Evolutionary conservation across 176 grass and related monocot species (phyloP).

Genomic region (Carex scoparia): DNA sequence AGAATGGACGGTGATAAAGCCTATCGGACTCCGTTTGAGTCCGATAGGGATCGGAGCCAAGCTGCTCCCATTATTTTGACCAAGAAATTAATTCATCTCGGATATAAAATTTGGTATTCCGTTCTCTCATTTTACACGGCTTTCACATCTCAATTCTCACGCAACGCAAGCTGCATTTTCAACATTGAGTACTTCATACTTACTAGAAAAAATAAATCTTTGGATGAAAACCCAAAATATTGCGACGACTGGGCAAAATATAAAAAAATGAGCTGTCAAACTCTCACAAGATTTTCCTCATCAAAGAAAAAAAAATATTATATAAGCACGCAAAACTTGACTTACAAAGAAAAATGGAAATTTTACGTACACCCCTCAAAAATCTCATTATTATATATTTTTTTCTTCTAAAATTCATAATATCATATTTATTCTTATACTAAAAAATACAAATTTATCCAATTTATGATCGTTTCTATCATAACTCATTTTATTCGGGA

Average conservation of each 20-base stretch:
- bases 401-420: too few species aligned
- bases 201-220: neutral
- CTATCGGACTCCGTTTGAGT: too few species aligned
- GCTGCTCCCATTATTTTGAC: too few species aligned
- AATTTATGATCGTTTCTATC: too few species aligned
- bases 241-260: neutral
- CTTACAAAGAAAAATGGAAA: neutral
- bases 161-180: neutral
- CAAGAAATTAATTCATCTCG: too few species aligned
- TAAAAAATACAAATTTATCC: too few species aligned
- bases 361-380: too few species aligned
- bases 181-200: neutral
- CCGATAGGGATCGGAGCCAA: too few species aligned
- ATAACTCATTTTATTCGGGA: too few species aligned
- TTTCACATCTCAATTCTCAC: neutral
- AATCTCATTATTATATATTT: too few species aligned
- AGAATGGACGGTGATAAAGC: too few species aligned
- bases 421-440: too few species aligned
- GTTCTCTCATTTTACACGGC: neutral
- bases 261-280: neutral
- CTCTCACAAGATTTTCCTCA: neutral
- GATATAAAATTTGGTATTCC: neutral
- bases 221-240: neutral
- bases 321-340: neutral
- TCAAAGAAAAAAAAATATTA: neutral